These are phyloP conservation scores for Trichoderma koningiopsis DNA, from an alignment of 2,329 filamentous ascomycete genomes.

Conservation along the genomic window DNA sequence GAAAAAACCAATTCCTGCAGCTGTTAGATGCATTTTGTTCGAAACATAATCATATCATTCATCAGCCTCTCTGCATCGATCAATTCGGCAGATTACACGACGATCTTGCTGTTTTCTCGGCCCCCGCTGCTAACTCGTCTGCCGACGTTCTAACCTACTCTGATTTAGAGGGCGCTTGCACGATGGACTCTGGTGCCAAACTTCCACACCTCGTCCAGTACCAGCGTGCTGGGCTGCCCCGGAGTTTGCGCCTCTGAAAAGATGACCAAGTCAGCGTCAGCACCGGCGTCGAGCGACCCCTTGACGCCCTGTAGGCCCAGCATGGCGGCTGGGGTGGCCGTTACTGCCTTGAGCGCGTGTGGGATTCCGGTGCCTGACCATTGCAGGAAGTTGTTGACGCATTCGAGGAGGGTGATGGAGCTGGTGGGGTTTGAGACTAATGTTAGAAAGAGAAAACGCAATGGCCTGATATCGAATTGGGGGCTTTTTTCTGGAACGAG, in stretches of 20 bases:
- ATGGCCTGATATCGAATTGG: not conserved
- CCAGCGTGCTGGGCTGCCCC: conserved; percentile 53
- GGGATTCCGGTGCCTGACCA: conserved; percentile 72
- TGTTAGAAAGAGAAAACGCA: not conserved
- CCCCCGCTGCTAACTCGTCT: not conserved
- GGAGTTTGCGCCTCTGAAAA: conserved; percentile 59
- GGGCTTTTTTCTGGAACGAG: not conserved
- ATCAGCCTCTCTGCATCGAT: not conserved
- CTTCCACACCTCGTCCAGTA: conserved; percentile 79
- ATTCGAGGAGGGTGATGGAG: conserved; percentile 75
- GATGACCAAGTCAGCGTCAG: conserved; percentile 70
- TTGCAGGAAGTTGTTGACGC: conserved; percentile 76
- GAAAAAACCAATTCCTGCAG: not conserved
- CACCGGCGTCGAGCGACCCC: conserved; percentile 63
- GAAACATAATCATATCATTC: conserved; percentile 2
- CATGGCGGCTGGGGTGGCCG: conserved; percentile 76
- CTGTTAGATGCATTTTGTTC: conserved; percentile 2
- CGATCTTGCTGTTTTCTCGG: not conserved
- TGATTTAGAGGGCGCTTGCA: not conserved
- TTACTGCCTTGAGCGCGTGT: conserved; percentile 71
- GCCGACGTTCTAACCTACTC: not conserved
- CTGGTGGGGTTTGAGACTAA: conserved; percentile 40
- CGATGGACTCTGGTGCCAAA: conserved; percentile 61
- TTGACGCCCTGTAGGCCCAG: conserved; percentile 68
- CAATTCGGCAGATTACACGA: not conserved